These are phyloP conservation scores for Rhodotorula sp. DNA, from an alignment of 1,284 basidiomycete genomes.

Conservation along the genomic window DNA sequence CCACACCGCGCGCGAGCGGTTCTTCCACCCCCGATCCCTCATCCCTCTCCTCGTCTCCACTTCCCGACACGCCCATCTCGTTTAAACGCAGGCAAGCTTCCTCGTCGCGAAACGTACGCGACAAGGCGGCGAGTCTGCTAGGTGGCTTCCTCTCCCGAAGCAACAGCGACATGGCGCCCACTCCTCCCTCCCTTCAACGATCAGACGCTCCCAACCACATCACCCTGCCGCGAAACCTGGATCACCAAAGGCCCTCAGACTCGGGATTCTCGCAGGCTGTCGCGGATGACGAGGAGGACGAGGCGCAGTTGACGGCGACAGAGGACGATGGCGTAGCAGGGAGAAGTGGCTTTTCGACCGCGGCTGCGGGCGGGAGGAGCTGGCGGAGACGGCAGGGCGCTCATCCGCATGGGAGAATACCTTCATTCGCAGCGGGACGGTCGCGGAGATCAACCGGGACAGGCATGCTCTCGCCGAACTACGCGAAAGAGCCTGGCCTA, in stretches of 20 bases:
- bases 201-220: slow-evolving; percentile 5
- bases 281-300: slow-evolving; percentile 21
- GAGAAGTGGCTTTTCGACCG: background rate
- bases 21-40: background rate
- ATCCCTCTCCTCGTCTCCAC: background rate
- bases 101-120: background rate
- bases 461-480: slow-evolving; percentile 3
- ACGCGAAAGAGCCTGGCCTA: slow-evolving; percentile 4
- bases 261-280: slow-evolving; percentile 18
- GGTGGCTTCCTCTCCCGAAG: slow-evolving; percentile 16
- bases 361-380: background rate
- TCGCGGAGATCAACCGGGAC: slow-evolving; percentile 9
- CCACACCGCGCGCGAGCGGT: background rate
- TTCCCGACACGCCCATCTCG: slow-evolving; percentile 19
- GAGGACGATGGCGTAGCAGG: background rate
- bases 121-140: slow-evolving; percentile 13
- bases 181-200: background rate
- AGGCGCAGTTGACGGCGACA: slow-evolving; percentile 1
- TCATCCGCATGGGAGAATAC: background rate
- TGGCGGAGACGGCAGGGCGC: background rate
- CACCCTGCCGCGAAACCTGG: background rate
- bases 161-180: slow-evolving; percentile 6
- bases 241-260: background rate
- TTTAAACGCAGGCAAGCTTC: slow-evolving; percentile 32
- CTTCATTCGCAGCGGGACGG: background rate